Evolutionary conservation across 176 grass and related monocot genomes (phyloP), one percentile per base, ranked within the genome.

Genomic region (Aegilops bicornis): DNA sequence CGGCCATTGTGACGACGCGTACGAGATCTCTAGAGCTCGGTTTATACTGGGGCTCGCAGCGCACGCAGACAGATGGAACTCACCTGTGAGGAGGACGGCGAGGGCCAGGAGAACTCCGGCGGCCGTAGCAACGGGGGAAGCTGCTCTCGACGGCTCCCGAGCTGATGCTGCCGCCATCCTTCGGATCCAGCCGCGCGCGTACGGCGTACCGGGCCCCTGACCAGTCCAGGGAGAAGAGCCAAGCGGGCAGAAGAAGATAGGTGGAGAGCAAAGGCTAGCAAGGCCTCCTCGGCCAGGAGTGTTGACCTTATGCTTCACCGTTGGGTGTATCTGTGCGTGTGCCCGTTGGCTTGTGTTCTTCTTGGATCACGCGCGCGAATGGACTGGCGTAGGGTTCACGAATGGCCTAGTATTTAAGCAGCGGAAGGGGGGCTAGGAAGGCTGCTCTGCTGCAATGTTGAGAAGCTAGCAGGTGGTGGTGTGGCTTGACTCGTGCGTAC

Each of bases 41-140:
- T 5, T 17, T 74, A 39, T 15, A n/a, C 43, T 23, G 3, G 35
- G 33, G 48, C 12, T 15, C 31, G 19, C 6, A 37, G 36, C 36
- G 36, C 58, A 10, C 17, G 33, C 8, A 68, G 47, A 31, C 7
- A 0, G 9, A 78, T 11, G 2, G 9, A 83, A 37, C 81, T 43
- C 54, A 88, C 87, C 67, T 31, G 83, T 20, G 1, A 86, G 83
- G 33, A 89, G 69, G 81, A 72, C 10, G 39, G 27, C 27, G 36
- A 83, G 25, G 35, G 69, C 1, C n/a, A 89, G 61, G 61, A 85
- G 45, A 7, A 47, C 66, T 72, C n/a, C 29, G 78, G 70, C 36
- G 1, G 50, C 64, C 27, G 25, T 7, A 17, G 65, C 64, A 23
- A 22, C 4, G 17, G 79, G 24, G 24, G 42, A 70, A 52, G 80